Evolutionary conservation across 139 green algal genomes (phyloP), one percentile per base, ranked within the genome.

Genomic region (Spirogloea muscicola): DNA sequence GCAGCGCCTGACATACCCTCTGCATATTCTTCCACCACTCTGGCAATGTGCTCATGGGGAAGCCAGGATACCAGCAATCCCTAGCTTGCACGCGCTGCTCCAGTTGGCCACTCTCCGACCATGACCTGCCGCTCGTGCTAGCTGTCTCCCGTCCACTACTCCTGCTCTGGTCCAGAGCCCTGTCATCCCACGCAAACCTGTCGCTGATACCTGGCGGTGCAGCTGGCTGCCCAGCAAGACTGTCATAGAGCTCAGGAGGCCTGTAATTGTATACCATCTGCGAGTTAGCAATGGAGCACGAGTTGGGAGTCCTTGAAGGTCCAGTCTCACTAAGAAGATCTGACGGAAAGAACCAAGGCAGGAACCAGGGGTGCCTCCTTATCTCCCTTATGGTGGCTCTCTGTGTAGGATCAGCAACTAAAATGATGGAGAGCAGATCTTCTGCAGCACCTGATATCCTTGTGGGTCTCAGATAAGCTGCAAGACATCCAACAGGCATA

Each of bases 311-410:
- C 46, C 21, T 21, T 31, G 21, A 21, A 21, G 21, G 46, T 55
- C 46, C 46, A 55, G 57, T 13, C 57, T 42, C 13, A 13, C 13
- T 13, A 16, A 44, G 29, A 29, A 79, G 39, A 21, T 79, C 25
- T 10, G 39, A 34, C 42, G 63, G 71, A 13, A 79, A 39, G 71
- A 79, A 79, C 71, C 71, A 79, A 10, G 71, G 71, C 42, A 79
- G 33, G 64, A 92, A 98, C 91, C 91, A 98, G 16, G 89, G 86
- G 86, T 98, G 93, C 40, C 78, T 37, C 73, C 88, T 84, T 76
- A 98, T 96, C 42, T 90, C 83, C 0, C 59, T 49, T 3, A 97
- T 87, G 38, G 78, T 89, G 76, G 96, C 91, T 57, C 93, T 89
- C 61, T 86, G 82, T n/a, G 49, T 38, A 1, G 94, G 90, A 68